These are phyloP conservation scores for Colletotrichum kahawae DNA, from an alignment of 2,329 filamentous ascomycete genomes.

Conservation along the genomic window DNA sequence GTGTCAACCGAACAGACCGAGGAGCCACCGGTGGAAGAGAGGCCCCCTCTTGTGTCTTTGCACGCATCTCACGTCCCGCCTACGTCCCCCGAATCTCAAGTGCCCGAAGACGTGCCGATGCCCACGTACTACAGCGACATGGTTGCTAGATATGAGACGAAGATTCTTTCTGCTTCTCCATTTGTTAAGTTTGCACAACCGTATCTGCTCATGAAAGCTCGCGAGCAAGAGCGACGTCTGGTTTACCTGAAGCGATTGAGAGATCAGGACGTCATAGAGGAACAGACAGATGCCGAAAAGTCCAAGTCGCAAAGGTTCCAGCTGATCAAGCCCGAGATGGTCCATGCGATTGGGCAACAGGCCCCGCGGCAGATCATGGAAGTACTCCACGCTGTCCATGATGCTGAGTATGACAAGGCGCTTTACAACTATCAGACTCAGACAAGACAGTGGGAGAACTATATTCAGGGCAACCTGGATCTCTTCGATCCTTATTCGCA, in stretches of 20 bases:
- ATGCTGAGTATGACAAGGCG: slow-evolving; percentile 96
- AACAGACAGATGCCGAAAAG: slow-evolving; percentile 64
- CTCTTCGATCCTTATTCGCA: slow-evolving; percentile 95
- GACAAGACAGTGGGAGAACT: slow-evolving; percentile 94
- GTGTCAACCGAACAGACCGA: slow-evolving; percentile 30
- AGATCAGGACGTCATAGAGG: slow-evolving; percentile 72
- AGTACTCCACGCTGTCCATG: slow-evolving; percentile 91
- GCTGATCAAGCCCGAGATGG: slow-evolving; percentile 94
- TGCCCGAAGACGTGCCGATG: slow-evolving; percentile 81
- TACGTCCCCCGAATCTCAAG: slow-evolving; percentile 55
- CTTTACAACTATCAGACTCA: slow-evolving; percentile 93
- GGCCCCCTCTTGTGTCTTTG: slow-evolving; percentile 35
- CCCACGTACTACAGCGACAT: slow-evolving; percentile 95
- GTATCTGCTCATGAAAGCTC: slow-evolving; percentile 88
- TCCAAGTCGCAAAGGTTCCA: slow-evolving; percentile 76
- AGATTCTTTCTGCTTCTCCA: slow-evolving; percentile 91
- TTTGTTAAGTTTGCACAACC: slow-evolving; percentile 96
- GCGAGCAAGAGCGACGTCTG: slow-evolving; percentile 86
- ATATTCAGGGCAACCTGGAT: slow-evolving; percentile 85
- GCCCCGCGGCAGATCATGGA: slow-evolving; percentile 89
- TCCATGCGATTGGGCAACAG: slow-evolving; percentile 80
- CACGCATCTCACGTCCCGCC: slow-evolving; percentile 49
- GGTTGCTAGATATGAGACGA: slow-evolving; percentile 91
- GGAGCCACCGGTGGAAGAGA: slow-evolving; percentile 26
- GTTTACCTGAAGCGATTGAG: slow-evolving; percentile 82